A percentile compares a stretch with the other conserved stretches of the same genome.
phyloP scores from a whole-genome alignment of 805 yeast species.

The Ogataea allantospora region DNA sequence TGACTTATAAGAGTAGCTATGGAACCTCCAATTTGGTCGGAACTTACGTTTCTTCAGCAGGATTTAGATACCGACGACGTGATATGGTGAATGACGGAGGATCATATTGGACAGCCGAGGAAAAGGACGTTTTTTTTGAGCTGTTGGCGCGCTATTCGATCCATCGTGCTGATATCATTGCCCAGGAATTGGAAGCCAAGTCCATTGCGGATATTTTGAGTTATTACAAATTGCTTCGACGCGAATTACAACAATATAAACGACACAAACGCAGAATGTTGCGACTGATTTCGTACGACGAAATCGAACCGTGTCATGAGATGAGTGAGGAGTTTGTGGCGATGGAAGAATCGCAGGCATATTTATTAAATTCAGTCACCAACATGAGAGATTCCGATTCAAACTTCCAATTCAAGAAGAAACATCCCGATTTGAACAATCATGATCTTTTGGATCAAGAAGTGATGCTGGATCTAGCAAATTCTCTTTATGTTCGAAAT shows the following conservation, averaged over 20 bases:
- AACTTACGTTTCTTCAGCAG: conserved; percentile 17
- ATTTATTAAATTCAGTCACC: conserved; percentile 9
- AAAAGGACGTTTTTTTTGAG: conserved; percentile 52
- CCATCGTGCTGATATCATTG: conserved; percentile 42
- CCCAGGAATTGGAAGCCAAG: conserved; percentile 39
- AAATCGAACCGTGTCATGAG: conserved; percentile 54
- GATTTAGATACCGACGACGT: conserved; percentile 10
- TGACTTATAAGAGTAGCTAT: conserved; percentile 9
- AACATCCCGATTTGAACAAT: conserved; percentile 8
- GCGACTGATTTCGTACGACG: conserved; percentile 37
- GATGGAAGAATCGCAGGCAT: conserved; percentile 41
- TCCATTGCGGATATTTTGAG: conserved; percentile 41
- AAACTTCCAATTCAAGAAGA: conserved; percentile 14
- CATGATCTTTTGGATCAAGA: conserved; percentile 19
- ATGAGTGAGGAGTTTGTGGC: conserved; percentile 42
- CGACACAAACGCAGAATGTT: conserved; percentile 15
- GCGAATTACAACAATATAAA: conserved; percentile 30
- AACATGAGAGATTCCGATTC: conserved; percentile 15
- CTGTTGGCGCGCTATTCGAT: conserved; percentile 50
- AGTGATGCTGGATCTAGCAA: conserved; percentile 12
- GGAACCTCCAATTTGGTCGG: conserved; percentile 20
- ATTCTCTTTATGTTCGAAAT: conserved; percentile 12
- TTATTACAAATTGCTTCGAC: conserved; percentile 43
- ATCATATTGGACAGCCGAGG: conserved; percentile 43
- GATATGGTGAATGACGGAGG: conserved; percentile 30